Evolutionary conservation across 495 filamentous ascomycete genomes (phyloP).

Genomic region (Clavariopsis aquatica): DNA sequence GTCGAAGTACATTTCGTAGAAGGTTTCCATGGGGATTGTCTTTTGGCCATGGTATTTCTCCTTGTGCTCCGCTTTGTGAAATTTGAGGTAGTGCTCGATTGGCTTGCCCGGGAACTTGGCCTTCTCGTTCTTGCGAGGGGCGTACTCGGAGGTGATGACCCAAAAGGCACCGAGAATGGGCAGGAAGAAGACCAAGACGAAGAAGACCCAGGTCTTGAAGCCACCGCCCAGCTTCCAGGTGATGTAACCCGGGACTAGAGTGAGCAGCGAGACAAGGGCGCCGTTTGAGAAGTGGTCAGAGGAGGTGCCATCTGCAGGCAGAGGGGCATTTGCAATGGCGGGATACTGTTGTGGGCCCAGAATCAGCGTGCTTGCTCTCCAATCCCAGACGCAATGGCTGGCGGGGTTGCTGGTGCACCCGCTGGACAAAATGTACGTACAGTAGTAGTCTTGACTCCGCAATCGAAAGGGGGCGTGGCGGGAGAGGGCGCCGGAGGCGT

Average conservation of each 20-base stretch:
- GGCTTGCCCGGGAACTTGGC: slow-evolving; percentile 73
- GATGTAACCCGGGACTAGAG: slow-evolving; percentile 65
- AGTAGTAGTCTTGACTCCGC: slow-evolving; percentile 71
- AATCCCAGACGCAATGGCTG: slow-evolving; percentile 12
- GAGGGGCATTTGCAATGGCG: slow-evolving; percentile 75
- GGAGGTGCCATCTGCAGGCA: slow-evolving; percentile 74
- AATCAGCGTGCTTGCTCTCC: slow-evolving; percentile 9
- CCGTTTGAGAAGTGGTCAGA: slow-evolving; percentile 69
- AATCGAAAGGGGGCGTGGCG: slow-evolving; percentile 63
- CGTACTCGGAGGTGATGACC: slow-evolving; percentile 63
- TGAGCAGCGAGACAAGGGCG: slow-evolving; percentile 59
- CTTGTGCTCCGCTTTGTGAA: slow-evolving; percentile 73
- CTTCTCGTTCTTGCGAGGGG: slow-evolving; percentile 77
- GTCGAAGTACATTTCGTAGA: slow-evolving; percentile 88
- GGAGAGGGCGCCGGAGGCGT: slow-evolving; percentile 66
- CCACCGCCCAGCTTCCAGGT: slow-evolving; percentile 70
- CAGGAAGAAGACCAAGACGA: slow-evolving; percentile 62
- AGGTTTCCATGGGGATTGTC: slow-evolving; percentile 84
- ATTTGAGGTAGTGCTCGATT: slow-evolving; percentile 80
- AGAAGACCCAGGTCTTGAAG: slow-evolving; percentile 69
- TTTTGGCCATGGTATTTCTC: slow-evolving; percentile 72
- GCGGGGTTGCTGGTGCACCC: slow-evolving; percentile 16
- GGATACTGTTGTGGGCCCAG: slow-evolving; percentile 57
- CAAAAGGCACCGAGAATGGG: slow-evolving; percentile 74
- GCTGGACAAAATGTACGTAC: slow-evolving; percentile 47